phyloP scores from a whole-genome alignment of 371 early-diverging fungal genomes.

The Rhizomucor pusillus region DNA sequence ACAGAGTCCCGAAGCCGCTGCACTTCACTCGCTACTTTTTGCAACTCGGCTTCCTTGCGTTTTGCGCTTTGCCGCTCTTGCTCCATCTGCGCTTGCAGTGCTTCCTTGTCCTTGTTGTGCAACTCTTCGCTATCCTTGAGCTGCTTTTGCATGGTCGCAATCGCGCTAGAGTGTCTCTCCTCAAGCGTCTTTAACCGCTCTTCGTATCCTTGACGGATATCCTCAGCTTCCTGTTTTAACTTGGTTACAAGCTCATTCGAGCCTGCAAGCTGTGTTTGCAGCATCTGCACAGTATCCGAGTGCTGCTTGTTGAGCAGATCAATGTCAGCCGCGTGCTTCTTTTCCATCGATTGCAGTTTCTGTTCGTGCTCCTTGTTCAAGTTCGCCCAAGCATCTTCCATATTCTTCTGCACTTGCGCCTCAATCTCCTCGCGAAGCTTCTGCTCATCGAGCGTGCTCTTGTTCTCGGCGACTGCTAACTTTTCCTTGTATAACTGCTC shows the following conservation, averaged over 20 bases:
- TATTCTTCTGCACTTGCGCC: slow-evolving; percentile 16
- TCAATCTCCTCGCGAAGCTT: slow-evolving; percentile 37
- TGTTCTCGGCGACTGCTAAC: slow-evolving; percentile 4
- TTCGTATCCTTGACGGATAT: background rate
- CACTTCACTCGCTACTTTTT: slow-evolving; percentile 8
- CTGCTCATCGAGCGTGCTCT: slow-evolving; percentile 12
- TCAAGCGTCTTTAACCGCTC: background rate
- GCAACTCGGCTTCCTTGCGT: slow-evolving; percentile 13
- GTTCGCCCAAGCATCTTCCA: slow-evolving; percentile 21
- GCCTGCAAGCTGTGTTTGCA: slow-evolving; percentile 9
- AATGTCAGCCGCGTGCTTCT: slow-evolving; percentile 11
- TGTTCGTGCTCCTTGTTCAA: slow-evolving; percentile 17
- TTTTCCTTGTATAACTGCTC: slow-evolving; percentile 15
- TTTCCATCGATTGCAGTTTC: slow-evolving; percentile 9
- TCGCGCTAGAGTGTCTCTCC: slow-evolving; percentile 4
- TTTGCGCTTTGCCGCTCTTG: slow-evolving; percentile 7
- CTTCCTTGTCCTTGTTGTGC: slow-evolving; percentile 10
- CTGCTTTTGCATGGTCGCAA: slow-evolving; percentile 6
- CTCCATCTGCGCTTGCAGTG: slow-evolving; percentile 10
- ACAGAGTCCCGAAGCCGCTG: slow-evolving; percentile 6
- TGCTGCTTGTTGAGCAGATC: slow-evolving; percentile 10
- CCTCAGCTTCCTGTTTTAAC: slow-evolving; percentile 6
- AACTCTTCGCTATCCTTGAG: background rate
- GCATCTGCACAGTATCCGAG: slow-evolving; percentile 7
- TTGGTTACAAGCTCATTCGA: slow-evolving; percentile 4